Evolutionary conservation across 345 rosid species (phyloP).

Genomic region (Eucalyptus sp.): DNA sequence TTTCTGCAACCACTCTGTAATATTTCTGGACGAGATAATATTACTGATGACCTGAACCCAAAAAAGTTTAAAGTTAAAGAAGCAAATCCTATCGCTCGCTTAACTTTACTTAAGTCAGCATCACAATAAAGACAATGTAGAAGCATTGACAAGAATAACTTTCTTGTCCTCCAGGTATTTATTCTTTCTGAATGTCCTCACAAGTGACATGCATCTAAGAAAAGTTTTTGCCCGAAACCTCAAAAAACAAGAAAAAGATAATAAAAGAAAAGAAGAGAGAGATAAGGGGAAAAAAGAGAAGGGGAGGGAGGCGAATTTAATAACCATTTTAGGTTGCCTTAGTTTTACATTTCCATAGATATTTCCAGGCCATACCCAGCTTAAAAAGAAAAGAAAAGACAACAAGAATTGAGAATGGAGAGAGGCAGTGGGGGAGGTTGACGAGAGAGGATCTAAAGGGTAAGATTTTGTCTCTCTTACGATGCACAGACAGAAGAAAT

Average conservation of each 20-base stretch:
- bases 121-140: neutral
- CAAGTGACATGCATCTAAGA: neutral
- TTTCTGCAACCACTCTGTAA: constrained; percentile 64
- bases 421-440: neutral
- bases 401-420: neutral
- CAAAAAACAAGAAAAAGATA: neutral
- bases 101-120: neutral
- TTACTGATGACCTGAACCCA: constrained; percentile 35
- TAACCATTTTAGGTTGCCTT: neutral
- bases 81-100: neutral
- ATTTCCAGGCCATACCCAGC: neutral
- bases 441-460: neutral
- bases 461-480: neutral
- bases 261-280: neutral
- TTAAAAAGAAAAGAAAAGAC: neutral
- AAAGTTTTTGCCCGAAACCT: neutral
- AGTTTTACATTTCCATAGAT: neutral
- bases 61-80: neutral
- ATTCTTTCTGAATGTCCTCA: neutral
- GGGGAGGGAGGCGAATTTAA: neutral
- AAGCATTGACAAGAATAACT: neutral
- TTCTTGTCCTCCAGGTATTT: neutral
- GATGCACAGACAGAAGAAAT: neutral
- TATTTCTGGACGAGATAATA: constrained; percentile 37
- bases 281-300: too few relatives aligned